Conservation (phyloP, 2,329 filamentous ascomycete genomes). For the Leptographium lundbergii region DNA sequence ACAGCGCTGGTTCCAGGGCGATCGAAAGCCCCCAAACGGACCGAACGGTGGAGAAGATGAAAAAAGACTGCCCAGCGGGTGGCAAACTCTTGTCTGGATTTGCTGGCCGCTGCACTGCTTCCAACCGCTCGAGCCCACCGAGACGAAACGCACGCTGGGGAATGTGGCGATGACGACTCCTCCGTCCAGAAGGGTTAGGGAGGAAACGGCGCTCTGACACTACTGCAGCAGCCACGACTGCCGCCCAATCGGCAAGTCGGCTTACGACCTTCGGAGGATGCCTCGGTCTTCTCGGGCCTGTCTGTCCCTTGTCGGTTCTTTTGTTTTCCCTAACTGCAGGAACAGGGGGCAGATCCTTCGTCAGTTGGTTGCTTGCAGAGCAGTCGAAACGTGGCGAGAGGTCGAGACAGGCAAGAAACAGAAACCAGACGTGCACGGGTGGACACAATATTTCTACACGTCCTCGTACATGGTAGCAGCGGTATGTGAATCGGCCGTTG, state of each 20-base stretch:
- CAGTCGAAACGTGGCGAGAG: not conserved
- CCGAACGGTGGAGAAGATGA: not conserved
- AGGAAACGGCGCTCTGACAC: not conserved
- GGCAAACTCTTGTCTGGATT: too few species aligned
- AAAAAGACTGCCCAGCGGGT: too few species aligned
- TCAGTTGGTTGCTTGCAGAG: not conserved
- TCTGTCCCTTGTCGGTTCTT: not conserved
- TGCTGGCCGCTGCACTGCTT: not conserved
- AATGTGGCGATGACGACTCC: not conserved
- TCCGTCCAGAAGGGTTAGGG: not conserved
- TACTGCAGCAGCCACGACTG: not conserved
- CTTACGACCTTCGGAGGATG: not conserved
- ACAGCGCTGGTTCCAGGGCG: too few species aligned
- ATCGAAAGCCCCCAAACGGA: too few species aligned
- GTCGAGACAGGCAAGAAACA: not conserved
- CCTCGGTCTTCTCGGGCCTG: not conserved
- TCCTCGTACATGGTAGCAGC: too few species aligned
- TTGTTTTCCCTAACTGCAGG: not conserved
- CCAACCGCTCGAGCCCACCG: not conserved
- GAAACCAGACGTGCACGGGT: too few species aligned
- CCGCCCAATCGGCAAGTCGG: not conserved
- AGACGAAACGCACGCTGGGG: not conserved
- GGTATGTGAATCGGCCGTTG: not conserved
- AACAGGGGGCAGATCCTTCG: not conserved
- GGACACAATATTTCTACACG: too few species aligned